Evolutionary conservation across 2,329 filamentous ascomycete species (phyloP).

Genomic region (Metarhizium anisopliae): DNA sequence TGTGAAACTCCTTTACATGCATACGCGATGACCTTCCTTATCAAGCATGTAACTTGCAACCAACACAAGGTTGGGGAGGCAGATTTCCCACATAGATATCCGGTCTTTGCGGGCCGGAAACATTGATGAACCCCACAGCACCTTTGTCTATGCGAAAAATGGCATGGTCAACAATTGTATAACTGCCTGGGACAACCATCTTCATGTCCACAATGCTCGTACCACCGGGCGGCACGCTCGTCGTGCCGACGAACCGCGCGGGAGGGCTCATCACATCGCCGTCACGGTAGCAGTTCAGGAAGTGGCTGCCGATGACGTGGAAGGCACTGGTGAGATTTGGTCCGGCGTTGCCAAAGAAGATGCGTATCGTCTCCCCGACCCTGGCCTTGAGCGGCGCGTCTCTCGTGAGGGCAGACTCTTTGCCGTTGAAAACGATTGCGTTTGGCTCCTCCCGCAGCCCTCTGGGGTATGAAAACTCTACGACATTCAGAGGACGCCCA

Average conservation of each 20-base stretch:
- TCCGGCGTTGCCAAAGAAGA: slow-evolving; percentile 26
- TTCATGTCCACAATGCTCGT: slow-evolving; percentile 22
- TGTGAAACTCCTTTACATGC: too few species aligned
- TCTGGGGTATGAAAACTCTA: slow-evolving; percentile 25
- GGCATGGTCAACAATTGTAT: slow-evolving; percentile 24
- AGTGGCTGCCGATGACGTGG: slow-evolving; percentile 25
- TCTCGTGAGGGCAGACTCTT: slow-evolving; percentile 20
- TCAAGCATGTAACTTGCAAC: slow-evolving; percentile 23
- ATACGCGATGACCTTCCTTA: too few species aligned
- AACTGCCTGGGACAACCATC: slow-evolving; percentile 22
- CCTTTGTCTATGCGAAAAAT: slow-evolving; percentile 26
- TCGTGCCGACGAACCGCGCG: slow-evolving; percentile 16
- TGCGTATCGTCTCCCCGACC: slow-evolving; percentile 20
- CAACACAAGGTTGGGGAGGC: slow-evolving; percentile 19
- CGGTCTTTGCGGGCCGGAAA: slow-evolving; percentile 18
- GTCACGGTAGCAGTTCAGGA: slow-evolving; percentile 20
- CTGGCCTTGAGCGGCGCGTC: slow-evolving; percentile 20
- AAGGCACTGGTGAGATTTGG: slow-evolving; percentile 25
- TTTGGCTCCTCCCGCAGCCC: slow-evolving; percentile 22
- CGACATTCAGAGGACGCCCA: slow-evolving; percentile 17
- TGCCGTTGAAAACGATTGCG: slow-evolving; percentile 23
- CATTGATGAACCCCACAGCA: slow-evolving; percentile 24
- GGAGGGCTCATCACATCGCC: slow-evolving; percentile 22
- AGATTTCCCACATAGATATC: slow-evolving; percentile 17
- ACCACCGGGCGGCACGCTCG: slow-evolving; percentile 18